A percentile compares a stretch with the other conserved stretches of the same genome.
phyloP scores from a whole-genome alignment of 2,329 filamentous ascomycete genomes.

The Stemphylium lycopersici region DNA sequence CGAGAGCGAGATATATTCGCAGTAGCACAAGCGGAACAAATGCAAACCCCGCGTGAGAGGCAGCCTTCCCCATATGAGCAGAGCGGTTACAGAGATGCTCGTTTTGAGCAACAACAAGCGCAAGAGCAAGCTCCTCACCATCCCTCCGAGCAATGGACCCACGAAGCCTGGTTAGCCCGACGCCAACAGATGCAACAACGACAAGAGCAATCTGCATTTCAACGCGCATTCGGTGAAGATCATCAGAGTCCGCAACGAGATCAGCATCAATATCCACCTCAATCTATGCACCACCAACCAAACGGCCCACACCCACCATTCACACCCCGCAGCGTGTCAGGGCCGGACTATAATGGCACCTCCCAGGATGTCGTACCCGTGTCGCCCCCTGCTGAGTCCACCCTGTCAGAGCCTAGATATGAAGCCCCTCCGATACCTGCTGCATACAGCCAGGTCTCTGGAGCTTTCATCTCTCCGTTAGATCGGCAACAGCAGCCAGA shows the following conservation, averaged over 20 bases:
- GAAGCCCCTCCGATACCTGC: constrained; percentile 46
- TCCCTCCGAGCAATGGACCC: background rate
- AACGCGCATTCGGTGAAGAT: constrained; percentile 8
- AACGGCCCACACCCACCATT: constrained; percentile 11
- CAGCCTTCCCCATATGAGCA: constrained; percentile 7
- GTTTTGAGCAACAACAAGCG: constrained; percentile 12
- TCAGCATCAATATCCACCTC: constrained; percentile 14
- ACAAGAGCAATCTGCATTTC: constrained; percentile 2
- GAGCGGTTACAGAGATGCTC: background rate
- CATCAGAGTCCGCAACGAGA: constrained; percentile 14
- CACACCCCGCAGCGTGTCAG: constrained; percentile 29
- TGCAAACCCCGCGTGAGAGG: constrained; percentile 1
- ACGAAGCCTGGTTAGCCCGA: constrained; percentile 10
- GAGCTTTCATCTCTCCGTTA: constrained; percentile 37
- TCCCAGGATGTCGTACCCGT: constrained; percentile 15
- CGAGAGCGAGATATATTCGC: constrained; percentile 9
- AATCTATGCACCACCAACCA: constrained; percentile 9
- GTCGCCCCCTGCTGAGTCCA: constrained; percentile 29
- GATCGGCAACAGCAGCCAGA: constrained; percentile 22
- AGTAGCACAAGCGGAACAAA: constrained; percentile 8
- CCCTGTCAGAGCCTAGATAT: constrained; percentile 38
- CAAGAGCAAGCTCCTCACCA: constrained; percentile 5
- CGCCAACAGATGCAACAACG: constrained; percentile 11
- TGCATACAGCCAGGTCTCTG: constrained; percentile 43
- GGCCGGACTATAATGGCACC: constrained; percentile 18